Conservation (phyloP, 306 rosid species). For the Pueraria montana region DNA sequence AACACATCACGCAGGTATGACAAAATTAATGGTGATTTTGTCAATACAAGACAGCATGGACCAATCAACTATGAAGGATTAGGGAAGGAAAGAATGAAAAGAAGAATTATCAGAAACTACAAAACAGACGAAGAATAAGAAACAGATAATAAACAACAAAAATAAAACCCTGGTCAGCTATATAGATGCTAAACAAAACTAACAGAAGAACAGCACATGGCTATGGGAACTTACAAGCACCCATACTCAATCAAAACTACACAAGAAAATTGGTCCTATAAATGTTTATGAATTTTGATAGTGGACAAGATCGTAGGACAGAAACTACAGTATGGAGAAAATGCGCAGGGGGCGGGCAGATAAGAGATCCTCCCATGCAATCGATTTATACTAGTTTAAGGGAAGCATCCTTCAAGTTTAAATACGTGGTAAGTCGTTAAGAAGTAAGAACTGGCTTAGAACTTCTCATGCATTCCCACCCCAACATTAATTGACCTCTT, state of each 20-base stretch:
- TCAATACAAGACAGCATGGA: not conserved
- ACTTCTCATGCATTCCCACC: not conserved
- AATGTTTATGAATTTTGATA: not conserved
- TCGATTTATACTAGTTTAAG: not conserved
- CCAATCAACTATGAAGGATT: not conserved
- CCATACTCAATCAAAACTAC: not conserved
- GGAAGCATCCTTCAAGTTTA: not conserved
- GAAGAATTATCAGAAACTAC: not conserved
- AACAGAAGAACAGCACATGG: not conserved
- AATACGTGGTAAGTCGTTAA: not conserved
- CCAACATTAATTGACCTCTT: not conserved
- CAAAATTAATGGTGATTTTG: constrained; percentile 6
- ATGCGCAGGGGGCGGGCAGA: no score
- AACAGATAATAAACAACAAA: not conserved
- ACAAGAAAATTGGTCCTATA: not conserved
- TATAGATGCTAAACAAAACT: not conserved
- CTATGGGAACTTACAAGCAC: not conserved
- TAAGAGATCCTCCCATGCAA: not conserved
- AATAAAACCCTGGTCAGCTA: not conserved
- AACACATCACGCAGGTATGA: not conserved
- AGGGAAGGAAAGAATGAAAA: not conserved
- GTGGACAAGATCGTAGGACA: no score
- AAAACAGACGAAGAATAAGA: not conserved
- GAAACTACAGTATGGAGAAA: no score
- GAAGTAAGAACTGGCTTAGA: not conserved